These are phyloP conservation scores for Ophiorrhiza pumila DNA, from an alignment of 257 asterid genomes.

Conservation along the genomic window DNA sequence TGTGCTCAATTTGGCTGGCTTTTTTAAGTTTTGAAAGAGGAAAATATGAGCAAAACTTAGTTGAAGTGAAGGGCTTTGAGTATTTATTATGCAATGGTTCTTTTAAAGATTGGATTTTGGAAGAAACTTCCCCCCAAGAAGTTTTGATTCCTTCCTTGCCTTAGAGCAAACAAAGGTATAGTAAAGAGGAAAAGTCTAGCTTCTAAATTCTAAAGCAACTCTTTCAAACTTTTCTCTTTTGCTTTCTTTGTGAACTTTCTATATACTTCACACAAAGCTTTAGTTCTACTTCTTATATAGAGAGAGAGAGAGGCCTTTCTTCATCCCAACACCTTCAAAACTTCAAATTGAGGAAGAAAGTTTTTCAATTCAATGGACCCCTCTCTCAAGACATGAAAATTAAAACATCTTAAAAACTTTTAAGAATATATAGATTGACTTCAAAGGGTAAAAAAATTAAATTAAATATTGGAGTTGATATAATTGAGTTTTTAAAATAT, in stretches of 20 bases:
- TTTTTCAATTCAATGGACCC: constrained; percentile 15
- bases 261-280: constrained; percentile 2
- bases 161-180: constrained; percentile 6
- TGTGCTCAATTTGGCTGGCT: not conserved
- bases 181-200: constrained; percentile 7
- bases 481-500: not conserved
- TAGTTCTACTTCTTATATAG: constrained; percentile 45
- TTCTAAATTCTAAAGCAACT: constrained; percentile 31
- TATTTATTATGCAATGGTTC: no score
- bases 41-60: not conserved
- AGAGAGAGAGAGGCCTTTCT: constrained; percentile 23
- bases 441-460: no score
- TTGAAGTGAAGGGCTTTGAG: no score
- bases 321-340: constrained; percentile 13
- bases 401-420: no score
- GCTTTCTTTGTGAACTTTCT: constrained; percentile 22
- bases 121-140: constrained; percentile 21
- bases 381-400: no score
- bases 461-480: not conserved
- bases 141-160: constrained; percentile 33
- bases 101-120: not conserved
- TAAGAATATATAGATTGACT: no score
- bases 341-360: constrained; percentile 20
- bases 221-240: constrained; percentile 20
- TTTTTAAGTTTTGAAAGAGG: not conserved